These are phyloP conservation scores for Fonsecaea multimorphosa DNA, from an alignment of 2,329 filamentous ascomycete genomes.

Conservation along the genomic window DNA sequence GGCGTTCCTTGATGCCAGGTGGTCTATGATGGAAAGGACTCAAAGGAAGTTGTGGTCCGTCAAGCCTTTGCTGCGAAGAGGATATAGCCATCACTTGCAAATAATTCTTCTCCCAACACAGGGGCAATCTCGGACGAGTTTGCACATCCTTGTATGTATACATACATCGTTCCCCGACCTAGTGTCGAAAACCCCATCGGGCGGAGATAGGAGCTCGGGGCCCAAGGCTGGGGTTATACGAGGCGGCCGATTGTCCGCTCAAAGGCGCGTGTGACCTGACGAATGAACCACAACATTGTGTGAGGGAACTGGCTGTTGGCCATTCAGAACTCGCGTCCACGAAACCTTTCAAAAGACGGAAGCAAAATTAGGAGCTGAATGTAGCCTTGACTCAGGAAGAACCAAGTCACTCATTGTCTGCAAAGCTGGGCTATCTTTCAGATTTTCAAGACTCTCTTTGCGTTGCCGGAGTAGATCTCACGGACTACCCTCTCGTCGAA, in stretches of 20 bases:
- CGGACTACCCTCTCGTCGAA: constrained; percentile 16
- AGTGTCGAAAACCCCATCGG: background rate
- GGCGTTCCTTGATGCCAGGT: background rate
- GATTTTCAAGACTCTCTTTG: constrained; percentile 16
- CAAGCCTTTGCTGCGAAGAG: background rate
- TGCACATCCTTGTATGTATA: background rate
- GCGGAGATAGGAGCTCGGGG: constrained; percentile 17
- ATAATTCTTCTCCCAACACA: background rate
- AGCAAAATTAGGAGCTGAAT: background rate
- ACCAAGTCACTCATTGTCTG: background rate
- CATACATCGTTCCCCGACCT: background rate
- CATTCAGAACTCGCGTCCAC: background rate
- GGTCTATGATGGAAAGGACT: too few species aligned
- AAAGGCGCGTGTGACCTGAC: background rate
- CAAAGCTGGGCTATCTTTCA: background rate
- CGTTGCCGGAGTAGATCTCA: constrained; percentile 26
- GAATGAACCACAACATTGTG: background rate
- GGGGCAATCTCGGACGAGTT: constrained; percentile 17
- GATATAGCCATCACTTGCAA: background rate
- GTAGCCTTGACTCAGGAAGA: background rate
- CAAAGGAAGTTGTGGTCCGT: background rate
- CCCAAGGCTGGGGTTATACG: background rate
- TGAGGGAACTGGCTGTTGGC: background rate
- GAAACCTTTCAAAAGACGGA: background rate
- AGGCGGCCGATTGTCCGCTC: background rate